Evolutionary conservation across 352 stramenopile genomes (phyloP), one percentile per base, ranked within the genome.

Genomic region (Phytophthora pseudosyringae): DNA sequence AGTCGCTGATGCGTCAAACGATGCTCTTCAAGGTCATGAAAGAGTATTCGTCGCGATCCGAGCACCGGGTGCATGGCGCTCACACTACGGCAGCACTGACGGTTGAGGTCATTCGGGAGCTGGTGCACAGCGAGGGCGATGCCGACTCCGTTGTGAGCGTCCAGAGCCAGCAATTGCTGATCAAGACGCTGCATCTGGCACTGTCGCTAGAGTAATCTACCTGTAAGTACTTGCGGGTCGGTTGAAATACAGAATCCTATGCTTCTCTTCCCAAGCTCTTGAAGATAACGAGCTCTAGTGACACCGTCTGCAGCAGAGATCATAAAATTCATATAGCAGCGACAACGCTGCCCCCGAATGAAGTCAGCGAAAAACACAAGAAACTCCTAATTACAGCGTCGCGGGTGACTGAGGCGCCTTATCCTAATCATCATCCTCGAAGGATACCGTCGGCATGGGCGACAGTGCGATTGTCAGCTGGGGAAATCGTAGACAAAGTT

Each of bases 171-270:
- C 84, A 90, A 59, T 47, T 94, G 4, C 71, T 93, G 26, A 75
- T 88, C 40, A 94, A 94, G 78, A 89, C 86, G 44, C 73, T 94
- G 45, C 76, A 82, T 44, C 64, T 93, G 56, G 82, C 80, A 41
- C 28, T 59, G 7, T 38, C 51, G n/a, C 61, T 70, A 26, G 54
- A 81, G 28, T 65, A 71, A 51, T 75, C 16, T 35, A 48, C n/a
- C 13, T 43, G 36, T 21, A 18, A 15, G 25, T 21, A 31, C 32
- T 16, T 56, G 31, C 4, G 21, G 8, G n/a, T 49, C 47, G 5
- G 4, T 55, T 57, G 25, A 61, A 69, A 59, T 64, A 65, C 53
- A 65, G 41, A 44, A 40, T 47, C 38, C 51, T 61, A 54, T 28
- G 35, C n/a, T 28, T 33, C 26, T 21, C 21, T 21, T 50, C 12